These are phyloP conservation scores for Penicillium hordei DNA, from an alignment of 2,329 filamentous ascomycete genomes.

Conservation along the genomic window DNA sequence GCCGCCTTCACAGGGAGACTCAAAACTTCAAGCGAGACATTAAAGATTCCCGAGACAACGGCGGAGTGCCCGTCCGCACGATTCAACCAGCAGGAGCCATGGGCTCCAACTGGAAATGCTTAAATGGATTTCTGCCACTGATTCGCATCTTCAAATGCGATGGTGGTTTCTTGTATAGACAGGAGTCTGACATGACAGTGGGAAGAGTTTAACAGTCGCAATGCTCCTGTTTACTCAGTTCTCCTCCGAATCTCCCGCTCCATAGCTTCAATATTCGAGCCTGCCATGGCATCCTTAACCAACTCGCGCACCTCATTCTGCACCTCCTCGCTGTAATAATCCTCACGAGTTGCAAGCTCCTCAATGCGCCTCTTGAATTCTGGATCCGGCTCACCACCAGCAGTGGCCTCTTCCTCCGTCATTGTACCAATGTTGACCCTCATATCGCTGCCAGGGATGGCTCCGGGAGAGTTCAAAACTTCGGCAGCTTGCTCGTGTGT, in stretches of 20 bases:
- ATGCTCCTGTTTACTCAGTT: constrained; percentile 50
- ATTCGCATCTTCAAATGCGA: not conserved
- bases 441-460: constrained; percentile 69
- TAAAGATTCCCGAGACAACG: too few relatives aligned
- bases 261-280: constrained; percentile 59
- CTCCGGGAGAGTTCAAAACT: constrained; percentile 53
- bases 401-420: constrained; percentile 56
- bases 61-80: not conserved
- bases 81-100: not conserved
- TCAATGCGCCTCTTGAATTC: constrained; percentile 86
- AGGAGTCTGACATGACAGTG: not conserved
- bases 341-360: constrained; percentile 76
- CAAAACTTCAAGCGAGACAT: not conserved
- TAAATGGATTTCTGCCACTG: not conserved
- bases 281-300: constrained; percentile 75
- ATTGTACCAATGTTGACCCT: constrained; percentile 76
- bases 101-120: not conserved
- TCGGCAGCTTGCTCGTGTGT: constrained; percentile 28
- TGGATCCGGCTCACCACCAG: constrained; percentile 68
- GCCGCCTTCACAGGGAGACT: not conserved
- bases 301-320: constrained; percentile 77
- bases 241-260: constrained; percentile 65
- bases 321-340: constrained; percentile 77
- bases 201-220: not conserved
- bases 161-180: not conserved